A percentile compares a stretch with the other conserved stretches of the same genome.
Evolutionary conservation across 345 rosid genomes (phyloP).

Genomic region (Erucastrum elatum): DNA sequence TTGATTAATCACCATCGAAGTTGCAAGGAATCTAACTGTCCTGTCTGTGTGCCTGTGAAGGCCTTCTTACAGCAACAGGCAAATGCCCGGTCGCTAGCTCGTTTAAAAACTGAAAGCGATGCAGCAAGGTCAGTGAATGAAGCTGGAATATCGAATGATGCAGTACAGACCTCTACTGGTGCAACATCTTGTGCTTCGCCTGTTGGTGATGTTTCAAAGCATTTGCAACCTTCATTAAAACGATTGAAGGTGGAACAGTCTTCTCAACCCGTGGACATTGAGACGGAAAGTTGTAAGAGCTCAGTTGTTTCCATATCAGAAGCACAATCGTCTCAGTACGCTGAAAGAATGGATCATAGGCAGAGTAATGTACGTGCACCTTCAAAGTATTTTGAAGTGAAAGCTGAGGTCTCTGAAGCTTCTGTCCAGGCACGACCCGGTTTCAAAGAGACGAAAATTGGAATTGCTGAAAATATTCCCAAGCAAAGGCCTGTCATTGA

Average conservation of each 20-base stretch:
- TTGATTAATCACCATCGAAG: conserved; percentile 69
- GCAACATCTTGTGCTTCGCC: conserved; percentile 46
- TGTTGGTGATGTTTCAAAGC: conserved; percentile 51
- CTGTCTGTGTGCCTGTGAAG: conserved; percentile 93
- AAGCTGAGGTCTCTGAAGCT: conserved; percentile 56
- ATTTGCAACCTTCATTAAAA: conserved; percentile 72
- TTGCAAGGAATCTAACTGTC: conserved; percentile 75
- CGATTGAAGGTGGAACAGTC: conserved; percentile 83
- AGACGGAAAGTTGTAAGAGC: conserved; percentile 50
- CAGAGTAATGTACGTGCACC: conserved; percentile 43
- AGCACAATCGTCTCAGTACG: conserved; percentile 51
- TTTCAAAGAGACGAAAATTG: conserved; percentile 51
- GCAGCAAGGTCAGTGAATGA: conserved; percentile 44
- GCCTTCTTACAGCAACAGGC: conserved; percentile 55
- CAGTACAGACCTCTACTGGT: conserved; percentile 49
- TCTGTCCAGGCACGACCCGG: conserved; percentile 50
- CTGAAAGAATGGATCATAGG: conserved; percentile 53
- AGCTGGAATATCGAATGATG: conserved; percentile 52
- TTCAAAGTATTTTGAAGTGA: conserved; percentile 62
- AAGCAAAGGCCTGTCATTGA: conserved; percentile 52
- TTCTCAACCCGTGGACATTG: conserved; percentile 49
- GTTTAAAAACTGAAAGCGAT: conserved; percentile 43
- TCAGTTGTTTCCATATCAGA: conserved; percentile 47
- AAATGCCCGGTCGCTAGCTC: conserved; percentile 49
- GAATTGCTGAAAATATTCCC: conserved; percentile 48